These are phyloP conservation scores for Globisporangium barbulae DNA, from an alignment of 352 stramenopile genomes.

Conservation along the genomic window DNA sequence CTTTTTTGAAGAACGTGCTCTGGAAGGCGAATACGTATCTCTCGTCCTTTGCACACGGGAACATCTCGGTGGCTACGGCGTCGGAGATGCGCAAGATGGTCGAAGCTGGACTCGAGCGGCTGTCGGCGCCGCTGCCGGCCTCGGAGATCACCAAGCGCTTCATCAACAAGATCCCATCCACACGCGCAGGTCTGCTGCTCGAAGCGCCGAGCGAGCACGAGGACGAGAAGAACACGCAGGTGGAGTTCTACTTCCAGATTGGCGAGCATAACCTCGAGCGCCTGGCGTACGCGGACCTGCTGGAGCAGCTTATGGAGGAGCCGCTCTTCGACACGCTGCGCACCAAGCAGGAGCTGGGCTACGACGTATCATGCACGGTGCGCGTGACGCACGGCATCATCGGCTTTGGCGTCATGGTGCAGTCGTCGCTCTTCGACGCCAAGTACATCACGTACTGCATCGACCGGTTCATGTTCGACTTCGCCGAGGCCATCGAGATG, in stretches of 20 bases:
- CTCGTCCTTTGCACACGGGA: slow-evolving; percentile 70
- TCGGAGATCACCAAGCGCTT: slow-evolving; percentile 38
- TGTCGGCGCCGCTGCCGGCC: slow-evolving; percentile 27
- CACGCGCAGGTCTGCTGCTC: slow-evolving; percentile 41
- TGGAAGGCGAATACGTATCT: slow-evolving; percentile 52
- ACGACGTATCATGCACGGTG: slow-evolving; percentile 87
- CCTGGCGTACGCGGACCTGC: slow-evolving; percentile 74
- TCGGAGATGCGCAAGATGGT: slow-evolving; percentile 34
- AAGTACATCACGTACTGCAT: slow-evolving; percentile 65
- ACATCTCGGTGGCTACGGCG: slow-evolving; percentile 39
- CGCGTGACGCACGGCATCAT: slow-evolving; percentile 80
- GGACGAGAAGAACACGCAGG: slow-evolving; percentile 78
- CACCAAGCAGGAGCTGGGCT: slow-evolving; percentile 88
- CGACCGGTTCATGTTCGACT: slow-evolving; percentile 75
- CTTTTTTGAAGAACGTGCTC: slow-evolving; percentile 38
- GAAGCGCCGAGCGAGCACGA: slow-evolving; percentile 65
- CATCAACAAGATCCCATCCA: slow-evolving; percentile 55
- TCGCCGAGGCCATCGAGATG: slow-evolving; percentile 61
- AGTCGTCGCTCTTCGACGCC: slow-evolving; percentile 73
- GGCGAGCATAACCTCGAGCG: slow-evolving; percentile 55
- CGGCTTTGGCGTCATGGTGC: slow-evolving; percentile 78
- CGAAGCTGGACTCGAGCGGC: slow-evolving; percentile 36
- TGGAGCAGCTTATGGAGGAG: slow-evolving; percentile 89
- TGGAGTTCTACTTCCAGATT: slow-evolving; percentile 88
- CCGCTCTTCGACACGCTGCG: slow-evolving; percentile 85